phyloP scores from a whole-genome alignment of 441 rosid species.

The Codiaeum variegatum region DNA sequence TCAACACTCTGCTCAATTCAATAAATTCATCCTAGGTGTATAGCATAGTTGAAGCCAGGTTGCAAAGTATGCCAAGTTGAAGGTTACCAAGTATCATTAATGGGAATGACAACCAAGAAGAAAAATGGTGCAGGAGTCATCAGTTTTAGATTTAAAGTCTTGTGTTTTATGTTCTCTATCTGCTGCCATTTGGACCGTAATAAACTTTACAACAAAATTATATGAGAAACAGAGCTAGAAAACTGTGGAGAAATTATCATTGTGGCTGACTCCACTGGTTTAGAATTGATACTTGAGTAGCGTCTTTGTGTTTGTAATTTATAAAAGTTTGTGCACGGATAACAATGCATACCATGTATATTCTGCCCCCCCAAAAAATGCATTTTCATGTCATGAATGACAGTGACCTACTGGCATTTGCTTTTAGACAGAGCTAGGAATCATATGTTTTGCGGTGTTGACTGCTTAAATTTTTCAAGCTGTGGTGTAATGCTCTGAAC shows the following conservation, averaged over 20 bases:
- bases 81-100: background rate
- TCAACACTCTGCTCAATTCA: background rate
- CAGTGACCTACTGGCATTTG: background rate
- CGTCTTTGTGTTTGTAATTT: background rate
- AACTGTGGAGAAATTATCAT: background rate
- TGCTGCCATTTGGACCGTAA: background rate
- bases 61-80: background rate
- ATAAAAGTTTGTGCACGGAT: background rate
- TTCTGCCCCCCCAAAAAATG: too few species aligned
- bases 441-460: too few species aligned
- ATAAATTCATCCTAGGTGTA: background rate
- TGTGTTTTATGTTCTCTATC: background rate
- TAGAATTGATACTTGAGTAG: background rate
- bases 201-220: background rate
- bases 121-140: background rate
- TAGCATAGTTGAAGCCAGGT: background rate
- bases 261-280: background rate
- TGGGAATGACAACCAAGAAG: background rate
- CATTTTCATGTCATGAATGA: background rate
- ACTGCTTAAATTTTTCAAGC: background rate
- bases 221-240: background rate
- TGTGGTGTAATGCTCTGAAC: background rate
- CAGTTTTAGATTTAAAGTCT: background rate
- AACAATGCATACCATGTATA: background rate
- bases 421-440: background rate